Conservation (phyloP, 164 flowering plant genomes). For the Berberis vulgaris region DNA sequence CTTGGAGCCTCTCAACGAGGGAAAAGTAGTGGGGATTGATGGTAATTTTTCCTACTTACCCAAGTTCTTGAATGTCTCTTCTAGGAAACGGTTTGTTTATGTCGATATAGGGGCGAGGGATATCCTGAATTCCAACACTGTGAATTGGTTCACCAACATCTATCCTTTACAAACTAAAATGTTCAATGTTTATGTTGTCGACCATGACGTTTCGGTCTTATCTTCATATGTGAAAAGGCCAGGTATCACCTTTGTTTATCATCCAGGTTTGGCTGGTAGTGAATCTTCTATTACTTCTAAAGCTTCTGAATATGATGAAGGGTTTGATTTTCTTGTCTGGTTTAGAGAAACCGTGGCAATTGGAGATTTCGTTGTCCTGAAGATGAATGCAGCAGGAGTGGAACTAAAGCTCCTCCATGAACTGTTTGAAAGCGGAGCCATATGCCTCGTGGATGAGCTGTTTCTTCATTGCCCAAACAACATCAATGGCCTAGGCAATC, state of each 20-base stretch:
- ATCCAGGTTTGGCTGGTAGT: slow-evolving; percentile 53
- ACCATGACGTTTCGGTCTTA: slow-evolving; percentile 53
- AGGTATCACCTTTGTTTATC: slow-evolving; percentile 67
- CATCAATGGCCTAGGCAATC: slow-evolving; percentile 13
- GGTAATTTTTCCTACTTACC: slow-evolving; percentile 40
- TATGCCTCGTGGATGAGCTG: slow-evolving; percentile 81
- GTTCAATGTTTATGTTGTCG: slow-evolving; percentile 51
- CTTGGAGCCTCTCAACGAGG: slow-evolving; percentile 56
- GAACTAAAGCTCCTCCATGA: slow-evolving; percentile 52
- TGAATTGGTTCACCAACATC: slow-evolving; percentile 37
- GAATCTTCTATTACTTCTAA: slow-evolving; percentile 4
- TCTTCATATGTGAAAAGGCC: slow-evolving; percentile 58
- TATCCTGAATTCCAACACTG: slow-evolving; percentile 25
- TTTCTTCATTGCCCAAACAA: slow-evolving; percentile 50
- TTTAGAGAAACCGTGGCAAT: slow-evolving; percentile 49
- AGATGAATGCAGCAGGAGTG: slow-evolving; percentile 49
- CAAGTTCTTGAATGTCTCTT: slow-evolving; percentile 39
- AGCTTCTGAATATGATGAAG: slow-evolving; percentile 33
- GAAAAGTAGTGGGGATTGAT: slow-evolving; percentile 17
- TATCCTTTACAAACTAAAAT: slow-evolving; percentile 35
- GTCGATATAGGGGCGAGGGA: slow-evolving; percentile 64
- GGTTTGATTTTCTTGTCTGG: slow-evolving; percentile 66
- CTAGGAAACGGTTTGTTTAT: slow-evolving; percentile 41
- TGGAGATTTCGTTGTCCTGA: slow-evolving; percentile 65
- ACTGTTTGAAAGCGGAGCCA: slow-evolving; percentile 52